Evolutionary conservation across 176 grass and related monocot genomes (phyloP).

Genomic region (Zizania latifolia): DNA sequence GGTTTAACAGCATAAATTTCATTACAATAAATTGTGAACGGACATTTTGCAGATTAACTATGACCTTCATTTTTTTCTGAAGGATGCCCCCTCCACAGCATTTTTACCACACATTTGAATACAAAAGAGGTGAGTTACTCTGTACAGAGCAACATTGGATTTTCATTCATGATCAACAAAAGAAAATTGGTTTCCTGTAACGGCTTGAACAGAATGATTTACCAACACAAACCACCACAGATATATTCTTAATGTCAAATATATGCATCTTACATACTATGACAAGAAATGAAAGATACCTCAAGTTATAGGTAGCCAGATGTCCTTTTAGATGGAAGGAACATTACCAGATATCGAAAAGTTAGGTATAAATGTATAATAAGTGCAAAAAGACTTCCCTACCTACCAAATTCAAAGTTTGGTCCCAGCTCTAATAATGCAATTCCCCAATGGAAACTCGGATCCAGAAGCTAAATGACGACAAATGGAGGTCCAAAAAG

Average conservation of each 20-base stretch:
- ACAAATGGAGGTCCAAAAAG: neutral
- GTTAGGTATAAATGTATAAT: too few species aligned
- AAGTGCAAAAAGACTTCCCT: neutral
- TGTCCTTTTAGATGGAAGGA: neutral
- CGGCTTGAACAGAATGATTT: too few species aligned
- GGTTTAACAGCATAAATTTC: neutral
- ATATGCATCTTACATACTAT: neutral
- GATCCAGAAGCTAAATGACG: conserved; percentile 28
- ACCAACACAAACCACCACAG: too few species aligned
- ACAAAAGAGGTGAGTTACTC: too few species aligned
- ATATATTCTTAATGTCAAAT: too few species aligned
- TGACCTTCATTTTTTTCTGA: neutral
- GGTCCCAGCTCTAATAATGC: neutral
- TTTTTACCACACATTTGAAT: neutral
- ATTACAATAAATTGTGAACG: neutral
- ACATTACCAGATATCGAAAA: neutral
- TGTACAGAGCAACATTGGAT: too few species aligned
- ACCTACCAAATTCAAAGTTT: conserved; percentile 23
- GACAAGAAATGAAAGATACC: neutral
- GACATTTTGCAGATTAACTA: neutral
- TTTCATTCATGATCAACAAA: too few species aligned
- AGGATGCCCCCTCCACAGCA: neutral
- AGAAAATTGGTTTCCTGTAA: too few species aligned
- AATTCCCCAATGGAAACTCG: too few species aligned
- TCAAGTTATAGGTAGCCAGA: neutral